These are phyloP conservation scores for Rutidosis leptorrhynchoides DNA, from an alignment of 129 eudicot genomes.

Conservation along the genomic window DNA sequence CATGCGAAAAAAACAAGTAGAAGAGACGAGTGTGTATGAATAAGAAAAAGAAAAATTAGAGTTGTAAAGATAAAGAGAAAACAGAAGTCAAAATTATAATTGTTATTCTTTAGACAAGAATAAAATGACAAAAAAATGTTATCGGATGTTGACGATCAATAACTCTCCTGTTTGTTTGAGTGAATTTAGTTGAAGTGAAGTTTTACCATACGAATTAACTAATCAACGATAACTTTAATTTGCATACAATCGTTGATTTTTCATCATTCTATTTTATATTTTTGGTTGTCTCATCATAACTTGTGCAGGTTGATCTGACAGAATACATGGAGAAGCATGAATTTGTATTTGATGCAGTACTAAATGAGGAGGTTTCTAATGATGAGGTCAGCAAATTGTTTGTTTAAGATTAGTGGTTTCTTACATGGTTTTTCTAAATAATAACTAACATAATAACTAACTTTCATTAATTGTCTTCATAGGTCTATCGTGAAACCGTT, in stretches of 20 bases:
- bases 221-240: neutral
- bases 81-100: neutral
- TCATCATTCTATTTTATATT: neutral
- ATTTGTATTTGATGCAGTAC: conserved; percentile 98
- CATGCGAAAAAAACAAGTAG: neutral
- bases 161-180: neutral
- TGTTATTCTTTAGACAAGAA: neutral
- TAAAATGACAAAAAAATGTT: too few relatives aligned
- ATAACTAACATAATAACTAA: neutral
- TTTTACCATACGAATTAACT: neutral
- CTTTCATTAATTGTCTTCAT: conserved; percentile 17
- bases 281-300: conserved; percentile 10
- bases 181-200: neutral
- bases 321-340: conserved; percentile 95
- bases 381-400: conserved; percentile 69
- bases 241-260: neutral
- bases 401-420: neutral
- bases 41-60: neutral
- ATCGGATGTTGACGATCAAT: neutral
- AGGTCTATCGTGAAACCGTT: conserved; percentile 96
- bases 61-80: neutral
- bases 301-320: conserved; percentile 87
- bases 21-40: neutral
- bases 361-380: conserved; percentile 94
- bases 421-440: neutral